Evolutionary conservation across 495 filamentous ascomycete genomes (phyloP), one percentile per base, ranked within the genome.

Genomic region (Letharia lupina): DNA sequence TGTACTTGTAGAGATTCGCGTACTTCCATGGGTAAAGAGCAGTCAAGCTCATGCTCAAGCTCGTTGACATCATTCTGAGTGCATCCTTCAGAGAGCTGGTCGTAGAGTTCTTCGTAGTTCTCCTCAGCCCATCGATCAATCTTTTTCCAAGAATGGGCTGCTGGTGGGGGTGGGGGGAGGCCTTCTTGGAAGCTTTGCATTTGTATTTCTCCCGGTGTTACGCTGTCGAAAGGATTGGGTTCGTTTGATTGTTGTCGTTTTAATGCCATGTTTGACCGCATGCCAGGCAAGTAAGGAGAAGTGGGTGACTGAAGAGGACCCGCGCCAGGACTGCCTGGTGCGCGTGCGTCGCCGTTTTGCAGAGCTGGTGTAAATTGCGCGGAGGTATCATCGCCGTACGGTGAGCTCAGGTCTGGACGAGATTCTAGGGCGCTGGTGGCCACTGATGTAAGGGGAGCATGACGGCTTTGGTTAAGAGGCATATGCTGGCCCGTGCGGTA

Each of bases 161-260:
- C 87, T 15, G 94, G 91, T 4, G 94, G 94, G 8, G 94, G 84
- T 16, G 95, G 94, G 1, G 94, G 92, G 31, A 89, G 83, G 60
- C 94, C 94, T 68, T 98, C 91, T 69, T 87, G 84, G 77, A 99
- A 99, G 61, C 90, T 89, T 77, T 97, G 95, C 88, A 99, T 92
- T 65, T 92, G 92, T 65, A 99, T 97, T 75, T 96, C 93, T 28
- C 89, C 88, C 35, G 83, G 78, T 60, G 84, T 85, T 65, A 88
- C 86, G 37, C 82, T 81, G 56, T 89, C 85, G 67, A 88, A 86
- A 44, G 82, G 82, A 60, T 87, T 86, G 62, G 76, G 76, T 50
- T 87, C 84, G 63, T 79, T 81, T 4, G 84, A 81, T 58, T 67
- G 64, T 63, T 73, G 74, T 58, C 82, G 77, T 70, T 84, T 82